Conservation (phyloP, 345 rosid species). For the Jatropha curcas region DNA sequence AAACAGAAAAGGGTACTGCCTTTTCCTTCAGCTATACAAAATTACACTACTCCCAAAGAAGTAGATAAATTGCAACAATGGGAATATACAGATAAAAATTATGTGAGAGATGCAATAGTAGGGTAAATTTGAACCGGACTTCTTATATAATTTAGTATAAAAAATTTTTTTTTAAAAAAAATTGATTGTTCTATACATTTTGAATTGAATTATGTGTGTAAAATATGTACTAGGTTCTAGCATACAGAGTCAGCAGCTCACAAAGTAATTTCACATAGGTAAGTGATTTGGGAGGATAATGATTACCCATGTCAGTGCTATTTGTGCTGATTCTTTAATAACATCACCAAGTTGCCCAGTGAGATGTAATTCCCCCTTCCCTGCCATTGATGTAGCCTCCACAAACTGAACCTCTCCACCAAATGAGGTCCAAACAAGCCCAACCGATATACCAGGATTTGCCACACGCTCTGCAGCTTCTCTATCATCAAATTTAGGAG, state of each 20-base stretch:
- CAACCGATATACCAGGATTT: conserved; percentile 87
- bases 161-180: no score
- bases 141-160: background rate
- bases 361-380: conserved; percentile 92
- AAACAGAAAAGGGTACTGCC: background rate
- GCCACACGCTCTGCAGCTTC: conserved; percentile 98
- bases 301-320: conserved; percentile 96
- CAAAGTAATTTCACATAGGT: background rate
- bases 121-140: background rate
- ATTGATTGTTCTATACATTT: background rate
- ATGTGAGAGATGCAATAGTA: background rate
- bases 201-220: background rate
- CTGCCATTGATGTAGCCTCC: conserved; percentile 88
- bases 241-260: background rate
- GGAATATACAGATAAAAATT: background rate
- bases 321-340: conserved; percentile 95
- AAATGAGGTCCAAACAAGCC: conserved; percentile 96
- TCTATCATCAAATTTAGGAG: conserved; percentile 86
- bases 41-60: background rate
- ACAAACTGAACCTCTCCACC: conserved; percentile 99
- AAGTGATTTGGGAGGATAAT: conserved; percentile 2
- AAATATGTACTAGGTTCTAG: background rate
- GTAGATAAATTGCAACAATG: background rate
- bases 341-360: conserved; percentile 99
- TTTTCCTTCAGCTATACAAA: background rate